Evolutionary conservation across 352 stramenopile species (phyloP).

Genomic region (Globisporangium cystogenes): DNA sequence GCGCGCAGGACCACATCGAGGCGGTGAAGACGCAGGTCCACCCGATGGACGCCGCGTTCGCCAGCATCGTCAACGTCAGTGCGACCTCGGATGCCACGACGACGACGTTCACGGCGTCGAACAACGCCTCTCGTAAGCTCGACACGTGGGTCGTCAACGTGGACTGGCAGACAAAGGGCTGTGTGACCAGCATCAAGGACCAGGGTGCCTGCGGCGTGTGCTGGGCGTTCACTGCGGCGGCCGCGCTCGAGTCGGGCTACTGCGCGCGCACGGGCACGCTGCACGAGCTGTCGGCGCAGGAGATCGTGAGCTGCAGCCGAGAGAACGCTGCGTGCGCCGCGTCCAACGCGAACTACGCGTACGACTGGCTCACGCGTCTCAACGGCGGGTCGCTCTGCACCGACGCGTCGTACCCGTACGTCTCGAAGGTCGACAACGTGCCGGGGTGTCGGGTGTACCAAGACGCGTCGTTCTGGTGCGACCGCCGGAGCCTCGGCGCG

Average conservation of each 20-base stretch:
- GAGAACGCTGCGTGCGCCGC: not conserved
- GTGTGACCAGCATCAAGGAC: constrained; percentile 17
- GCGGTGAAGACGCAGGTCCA: constrained; percentile 1
- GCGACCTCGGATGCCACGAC: not conserved
- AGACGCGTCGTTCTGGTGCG: constrained; percentile 9
- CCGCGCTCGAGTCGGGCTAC: constrained; percentile 18
- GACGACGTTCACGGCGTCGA: not conserved
- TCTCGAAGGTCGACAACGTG: not conserved
- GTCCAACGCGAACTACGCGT: not conserved
- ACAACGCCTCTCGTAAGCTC: not conserved
- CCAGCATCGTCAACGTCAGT: not conserved
- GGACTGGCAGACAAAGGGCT: constrained; percentile 18
- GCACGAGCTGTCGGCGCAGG: constrained; percentile 16
- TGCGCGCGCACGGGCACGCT: constrained; percentile 9
- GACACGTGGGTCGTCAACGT: constrained; percentile 2
- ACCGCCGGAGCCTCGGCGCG: constrained; percentile 7
- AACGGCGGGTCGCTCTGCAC: constrained; percentile 18
- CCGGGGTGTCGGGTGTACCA: constrained; percentile 6
- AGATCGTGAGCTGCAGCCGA: constrained; percentile 9
- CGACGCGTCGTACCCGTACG: constrained; percentile 11
- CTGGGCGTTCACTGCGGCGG: constrained; percentile 10
- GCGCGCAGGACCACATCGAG: constrained; percentile 3
- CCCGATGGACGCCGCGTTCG: not conserved
- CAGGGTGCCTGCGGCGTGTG: constrained; percentile 19
- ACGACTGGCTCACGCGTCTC: constrained; percentile 7